Evolutionary conservation across 345 rosid species (phyloP).

Genomic region (Citrus glauca): DNA sequence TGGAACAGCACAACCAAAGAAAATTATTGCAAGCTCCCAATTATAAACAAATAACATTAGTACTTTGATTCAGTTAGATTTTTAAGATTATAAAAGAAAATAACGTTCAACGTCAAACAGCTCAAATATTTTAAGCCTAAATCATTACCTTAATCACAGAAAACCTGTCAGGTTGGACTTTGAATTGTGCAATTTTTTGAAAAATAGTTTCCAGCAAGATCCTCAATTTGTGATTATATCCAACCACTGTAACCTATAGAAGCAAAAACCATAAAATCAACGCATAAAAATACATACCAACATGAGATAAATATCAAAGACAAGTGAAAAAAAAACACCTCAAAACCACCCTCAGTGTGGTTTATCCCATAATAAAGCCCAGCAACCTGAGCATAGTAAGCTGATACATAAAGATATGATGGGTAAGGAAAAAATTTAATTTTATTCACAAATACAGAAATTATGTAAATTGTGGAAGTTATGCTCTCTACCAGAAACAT

Average conservation of each 20-base stretch:
- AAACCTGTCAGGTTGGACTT: constrained; percentile 81
- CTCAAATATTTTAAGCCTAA: neutral
- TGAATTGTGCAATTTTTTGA: constrained; percentile 63
- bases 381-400: constrained; percentile 93
- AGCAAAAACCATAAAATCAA: constrained; percentile 3
- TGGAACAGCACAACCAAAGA: neutral
- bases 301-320: neutral
- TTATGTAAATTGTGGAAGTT: neutral
- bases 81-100: neutral
- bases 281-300: neutral
- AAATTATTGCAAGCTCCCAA: neutral
- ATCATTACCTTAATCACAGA: constrained; percentile 73
- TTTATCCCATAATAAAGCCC: constrained; percentile 63
- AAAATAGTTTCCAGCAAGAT: constrained; percentile 69
- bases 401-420: constrained; percentile 39
- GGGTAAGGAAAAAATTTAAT: neutral
- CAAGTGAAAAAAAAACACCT: constrained; percentile 34
- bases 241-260: constrained; percentile 65
- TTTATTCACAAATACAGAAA: neutral
- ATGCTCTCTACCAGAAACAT: neutral
- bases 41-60: neutral
- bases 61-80: neutral
- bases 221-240: constrained; percentile 89
- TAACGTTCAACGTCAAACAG: neutral
- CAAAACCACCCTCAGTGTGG: constrained; percentile 59